These are phyloP conservation scores for Mycena alexandri DNA, from an alignment of 768 basidiomycete species.

Conservation along the genomic window DNA sequence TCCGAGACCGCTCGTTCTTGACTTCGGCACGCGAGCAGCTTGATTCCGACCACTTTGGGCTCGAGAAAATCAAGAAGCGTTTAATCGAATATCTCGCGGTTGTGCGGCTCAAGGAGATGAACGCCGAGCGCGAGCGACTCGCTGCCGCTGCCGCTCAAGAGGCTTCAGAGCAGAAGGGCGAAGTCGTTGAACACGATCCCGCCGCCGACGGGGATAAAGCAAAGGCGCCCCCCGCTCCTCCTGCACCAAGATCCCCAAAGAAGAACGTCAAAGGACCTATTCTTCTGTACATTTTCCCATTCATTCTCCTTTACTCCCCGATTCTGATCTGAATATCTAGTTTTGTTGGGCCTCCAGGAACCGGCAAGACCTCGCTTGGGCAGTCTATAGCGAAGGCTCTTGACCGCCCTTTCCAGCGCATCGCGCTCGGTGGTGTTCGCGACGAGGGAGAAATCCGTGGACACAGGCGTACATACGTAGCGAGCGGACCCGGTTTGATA, in stretches of 20 bases:
- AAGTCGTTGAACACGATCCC: neutral
- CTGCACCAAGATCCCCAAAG: constrained; percentile 29
- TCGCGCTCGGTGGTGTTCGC: constrained; percentile 91
- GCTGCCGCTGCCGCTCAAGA: constrained; percentile 9
- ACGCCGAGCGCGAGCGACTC: constrained; percentile 50
- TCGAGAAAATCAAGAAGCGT: constrained; percentile 93
- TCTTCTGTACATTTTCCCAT: constrained; percentile 60
- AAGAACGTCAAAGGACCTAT: constrained; percentile 78
- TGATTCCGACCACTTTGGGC: constrained; percentile 91
- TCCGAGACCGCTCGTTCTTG: constrained; percentile 73
- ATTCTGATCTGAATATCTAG: constrained; percentile 47
- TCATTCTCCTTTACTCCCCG: constrained; percentile 8
- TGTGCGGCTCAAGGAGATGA: constrained; percentile 70
- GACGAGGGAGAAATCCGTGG: constrained; percentile 92
- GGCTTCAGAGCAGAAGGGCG: constrained; percentile 29
- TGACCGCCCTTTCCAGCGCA: constrained; percentile 89
- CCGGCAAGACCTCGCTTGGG: constrained; percentile 92
- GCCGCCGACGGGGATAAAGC: neutral
- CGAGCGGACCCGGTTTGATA: constrained; percentile 85
- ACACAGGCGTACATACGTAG: constrained; percentile 91
- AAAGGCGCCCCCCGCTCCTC: constrained; percentile 8
- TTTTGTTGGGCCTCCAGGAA: constrained; percentile 92
- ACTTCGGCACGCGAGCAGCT: constrained; percentile 80
- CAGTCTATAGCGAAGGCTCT: constrained; percentile 89
- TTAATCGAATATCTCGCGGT: constrained; percentile 94